A percentile compares a stretch with the other conserved stretches of the same genome.
Evolutionary conservation across 2,329 filamentous ascomycete species (phyloP).

Genomic region (Venturia carpophila): DNA sequence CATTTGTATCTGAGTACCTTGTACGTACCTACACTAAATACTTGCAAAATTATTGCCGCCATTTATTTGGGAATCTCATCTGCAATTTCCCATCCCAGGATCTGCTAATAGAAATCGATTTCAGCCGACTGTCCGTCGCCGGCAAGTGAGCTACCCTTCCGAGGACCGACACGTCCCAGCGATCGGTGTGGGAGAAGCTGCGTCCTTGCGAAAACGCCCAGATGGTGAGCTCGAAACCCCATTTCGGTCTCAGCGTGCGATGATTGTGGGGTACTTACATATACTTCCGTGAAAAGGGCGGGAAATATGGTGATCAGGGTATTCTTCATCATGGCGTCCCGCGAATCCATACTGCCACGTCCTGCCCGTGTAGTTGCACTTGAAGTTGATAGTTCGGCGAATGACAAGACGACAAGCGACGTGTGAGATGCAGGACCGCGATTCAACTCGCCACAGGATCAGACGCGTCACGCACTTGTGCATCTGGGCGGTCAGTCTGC

Average conservation of each 20-base stretch:
- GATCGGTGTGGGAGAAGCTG: background rate
- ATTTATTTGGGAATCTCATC: background rate
- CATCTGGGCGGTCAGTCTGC: background rate
- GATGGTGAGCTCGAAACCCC: background rate
- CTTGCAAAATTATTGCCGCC: background rate
- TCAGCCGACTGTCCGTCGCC: background rate
- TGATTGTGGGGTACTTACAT: background rate
- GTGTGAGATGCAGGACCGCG: no score
- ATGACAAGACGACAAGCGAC: background rate
- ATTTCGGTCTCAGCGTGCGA: background rate
- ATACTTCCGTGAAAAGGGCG: background rate
- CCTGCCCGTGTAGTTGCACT: background rate
- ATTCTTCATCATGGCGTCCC: background rate
- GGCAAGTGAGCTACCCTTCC: background rate
- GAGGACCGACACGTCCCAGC: background rate
- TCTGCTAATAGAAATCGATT: background rate
- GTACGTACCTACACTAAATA: no score
- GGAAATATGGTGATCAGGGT: background rate
- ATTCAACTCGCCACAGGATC: no score
- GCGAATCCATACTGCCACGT: background rate
- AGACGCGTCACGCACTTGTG: background rate
- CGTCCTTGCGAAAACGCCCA: background rate
- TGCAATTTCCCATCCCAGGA: background rate
- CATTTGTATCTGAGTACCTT: no score
- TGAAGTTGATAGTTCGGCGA: background rate